Evolutionary conservation across 805 yeast genomes (phyloP), one percentile per base, ranked within the genome.

Genomic region (Starmera caribaea): DNA sequence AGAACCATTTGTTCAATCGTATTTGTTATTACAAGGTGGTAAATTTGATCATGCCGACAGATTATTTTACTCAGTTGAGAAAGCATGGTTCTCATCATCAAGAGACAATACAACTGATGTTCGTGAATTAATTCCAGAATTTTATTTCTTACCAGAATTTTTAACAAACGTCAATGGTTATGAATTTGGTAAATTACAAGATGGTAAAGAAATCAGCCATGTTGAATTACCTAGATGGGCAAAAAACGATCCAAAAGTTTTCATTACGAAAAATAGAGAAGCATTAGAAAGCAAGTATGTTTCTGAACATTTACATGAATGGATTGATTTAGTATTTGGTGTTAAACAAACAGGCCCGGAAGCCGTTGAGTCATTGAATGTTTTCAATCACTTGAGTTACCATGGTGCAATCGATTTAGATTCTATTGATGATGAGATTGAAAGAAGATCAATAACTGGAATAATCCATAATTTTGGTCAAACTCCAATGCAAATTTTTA

Each of bases 401-500:
- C 81, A 81, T 39, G 96, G 96, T 2, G 85, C 89, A 0, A 79
- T 84, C 15, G 77, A 87, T 54, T 61, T 87, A 39, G 95, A 85
- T 44, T 69, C 68, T 16, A 80, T 87, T 41, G 68, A 74, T 43
- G 89, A 86, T 53, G 86, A 78, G 30, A 68, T 72, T 44, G 95
- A 87, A 57, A 70, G 79, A 46, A 66, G 77, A 31, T 90, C 95
- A 1, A 69, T 82, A 3, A 81, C 86, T 16, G 89, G 95, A 2
- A 82, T 83, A 49, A 87, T 87, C 38, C 92, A 88, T 54, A 87
- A 87, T 58, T 87, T 87, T 66, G 96, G 96, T 0, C 96, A 87
- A 54, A 87, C 95, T 0, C 96, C 96, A 2, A 53, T 72, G 37
- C 84, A 81, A 48, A 62, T 88, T 10, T 85, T 88, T 49, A 64